Conservation (phyloP, 352 stramenopile species). For the Pythium vanterpoolii region DNA sequence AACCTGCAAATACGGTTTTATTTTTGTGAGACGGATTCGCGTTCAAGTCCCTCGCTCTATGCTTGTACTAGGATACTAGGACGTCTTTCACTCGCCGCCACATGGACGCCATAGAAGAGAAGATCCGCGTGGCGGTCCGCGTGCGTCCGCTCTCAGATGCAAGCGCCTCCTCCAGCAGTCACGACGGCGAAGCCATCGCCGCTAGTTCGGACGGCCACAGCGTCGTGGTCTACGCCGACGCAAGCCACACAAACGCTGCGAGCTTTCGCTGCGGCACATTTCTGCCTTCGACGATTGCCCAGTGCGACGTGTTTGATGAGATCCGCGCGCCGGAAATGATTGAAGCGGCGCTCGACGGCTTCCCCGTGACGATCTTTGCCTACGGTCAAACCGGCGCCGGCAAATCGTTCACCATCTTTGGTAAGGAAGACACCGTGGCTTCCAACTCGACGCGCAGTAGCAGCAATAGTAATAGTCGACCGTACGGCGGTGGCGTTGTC, state of each 20-base stretch:
- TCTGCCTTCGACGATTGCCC: conserved; percentile 30
- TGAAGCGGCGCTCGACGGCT: conserved; percentile 51
- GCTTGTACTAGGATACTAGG: too few species aligned
- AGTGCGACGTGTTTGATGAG: conserved; percentile 56
- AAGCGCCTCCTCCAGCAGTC: not conserved
- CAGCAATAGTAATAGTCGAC: too few species aligned
- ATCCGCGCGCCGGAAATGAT: conserved; percentile 44
- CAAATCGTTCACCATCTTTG: conserved; percentile 79
- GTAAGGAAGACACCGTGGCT: conserved; percentile 36
- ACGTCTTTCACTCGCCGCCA: not conserved
- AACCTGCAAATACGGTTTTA: conserved; percentile 1
- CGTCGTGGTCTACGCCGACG: conserved; percentile 46
- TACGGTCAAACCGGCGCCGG: conserved; percentile 72
- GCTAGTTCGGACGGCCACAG: conserved; percentile 36
- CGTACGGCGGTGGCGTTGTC: conserved; percentile 3
- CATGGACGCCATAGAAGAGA: conserved; percentile 46
- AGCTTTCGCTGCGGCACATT: conserved; percentile 69
- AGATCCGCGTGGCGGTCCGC: conserved; percentile 65
- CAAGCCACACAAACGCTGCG: conserved; percentile 29
- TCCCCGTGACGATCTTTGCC: conserved; percentile 70
- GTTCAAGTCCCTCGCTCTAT: too few species aligned
- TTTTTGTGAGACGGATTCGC: too few species aligned
- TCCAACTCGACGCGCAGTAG: too few species aligned
- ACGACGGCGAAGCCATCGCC: conserved; percentile 25
- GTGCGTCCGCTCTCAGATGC: conserved; percentile 33